These are phyloP conservation scores for Talaromyces pinophilus DNA, from an alignment of 2,329 filamentous ascomycete genomes.

Conservation along the genomic window DNA sequence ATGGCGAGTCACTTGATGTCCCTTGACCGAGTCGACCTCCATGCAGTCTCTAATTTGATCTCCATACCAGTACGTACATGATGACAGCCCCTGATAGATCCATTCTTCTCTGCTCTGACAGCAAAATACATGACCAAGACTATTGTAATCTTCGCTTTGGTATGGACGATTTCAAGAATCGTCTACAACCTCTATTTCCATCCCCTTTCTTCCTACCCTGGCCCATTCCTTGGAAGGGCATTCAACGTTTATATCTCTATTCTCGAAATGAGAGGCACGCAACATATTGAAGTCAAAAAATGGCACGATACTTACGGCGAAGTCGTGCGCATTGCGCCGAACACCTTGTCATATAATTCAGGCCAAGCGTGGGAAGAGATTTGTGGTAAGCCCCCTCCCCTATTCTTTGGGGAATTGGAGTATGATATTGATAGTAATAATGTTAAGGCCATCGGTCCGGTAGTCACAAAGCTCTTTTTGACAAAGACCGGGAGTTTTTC, in stretches of 20 bases:
- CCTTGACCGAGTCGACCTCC: background rate
- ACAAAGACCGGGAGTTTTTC: conserved; percentile 35
- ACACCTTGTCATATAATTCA: conserved; percentile 45
- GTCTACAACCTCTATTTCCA: conserved; percentile 21
- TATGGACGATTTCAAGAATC: background rate
- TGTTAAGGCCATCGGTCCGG: conserved; percentile 16
- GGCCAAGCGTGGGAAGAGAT: conserved; percentile 46
- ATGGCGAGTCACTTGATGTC: background rate
- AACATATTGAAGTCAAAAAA: conserved; percentile 30
- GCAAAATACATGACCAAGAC: background rate
- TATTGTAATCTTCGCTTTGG: background rate
- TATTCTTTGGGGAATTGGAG: background rate
- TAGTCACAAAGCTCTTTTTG: conserved; percentile 5
- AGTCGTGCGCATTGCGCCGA: conserved; percentile 46
- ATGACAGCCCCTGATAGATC: background rate
- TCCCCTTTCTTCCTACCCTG: conserved; percentile 18
- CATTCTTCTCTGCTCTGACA: background rate
- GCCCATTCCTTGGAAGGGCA: conserved; percentile 11
- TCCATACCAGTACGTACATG: conserved; percentile 5
- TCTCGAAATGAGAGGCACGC: conserved; percentile 25
- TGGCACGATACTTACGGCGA: conserved; percentile 36
- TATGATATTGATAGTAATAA: conserved; percentile 20
- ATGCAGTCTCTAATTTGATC: background rate
- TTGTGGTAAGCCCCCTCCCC: conserved; percentile 32
- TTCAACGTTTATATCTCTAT: background rate